Evolutionary conservation across 1,139 yeast genomes (phyloP).

Genomic region (Candida tetrigidarum): DNA sequence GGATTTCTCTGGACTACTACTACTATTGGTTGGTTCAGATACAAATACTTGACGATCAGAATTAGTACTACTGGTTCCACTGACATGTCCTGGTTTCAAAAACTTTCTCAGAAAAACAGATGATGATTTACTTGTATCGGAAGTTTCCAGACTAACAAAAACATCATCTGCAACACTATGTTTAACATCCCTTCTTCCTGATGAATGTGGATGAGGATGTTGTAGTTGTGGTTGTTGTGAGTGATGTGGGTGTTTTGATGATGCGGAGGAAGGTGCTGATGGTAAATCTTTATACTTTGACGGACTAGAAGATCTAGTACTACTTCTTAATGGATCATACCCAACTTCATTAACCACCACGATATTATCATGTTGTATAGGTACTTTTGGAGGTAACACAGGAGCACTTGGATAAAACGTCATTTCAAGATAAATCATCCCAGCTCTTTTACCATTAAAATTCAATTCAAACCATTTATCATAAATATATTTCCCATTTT

Average conservation of each 20-base stretch:
- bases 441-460: conserved; percentile 79
- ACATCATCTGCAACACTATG: conserved; percentile 26
- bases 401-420: conserved; percentile 81
- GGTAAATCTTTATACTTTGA: conserved; percentile 7
- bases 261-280: conserved; percentile 5
- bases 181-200: too few relatives aligned
- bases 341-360: conserved; percentile 9
- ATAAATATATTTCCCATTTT: conserved; percentile 67
- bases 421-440: conserved; percentile 87
- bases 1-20: conserved; percentile 18
- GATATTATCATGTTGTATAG: conserved; percentile 12
- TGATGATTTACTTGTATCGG: conserved; percentile 18
- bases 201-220: too few relatives aligned
- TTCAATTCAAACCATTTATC: conserved; percentile 84
- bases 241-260: too few relatives aligned
- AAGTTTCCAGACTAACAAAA: conserved; percentile 26
- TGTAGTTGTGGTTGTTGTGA: too few relatives aligned
- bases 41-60: conserved; percentile 19
- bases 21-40: conserved; percentile 15
- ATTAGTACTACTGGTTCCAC: conserved; percentile 14
- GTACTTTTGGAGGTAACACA: conserved; percentile 46
- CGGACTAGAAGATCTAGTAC: conserved; percentile 5
- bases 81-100: conserved; percentile 10
- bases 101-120: conserved; percentile 21
- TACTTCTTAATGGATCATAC: conserved; percentile 6